Evolutionary conservation across 2,329 filamentous ascomycete species (phyloP), one percentile per base, ranked within the genome.

Genomic region (Xylaria arbuscula): DNA sequence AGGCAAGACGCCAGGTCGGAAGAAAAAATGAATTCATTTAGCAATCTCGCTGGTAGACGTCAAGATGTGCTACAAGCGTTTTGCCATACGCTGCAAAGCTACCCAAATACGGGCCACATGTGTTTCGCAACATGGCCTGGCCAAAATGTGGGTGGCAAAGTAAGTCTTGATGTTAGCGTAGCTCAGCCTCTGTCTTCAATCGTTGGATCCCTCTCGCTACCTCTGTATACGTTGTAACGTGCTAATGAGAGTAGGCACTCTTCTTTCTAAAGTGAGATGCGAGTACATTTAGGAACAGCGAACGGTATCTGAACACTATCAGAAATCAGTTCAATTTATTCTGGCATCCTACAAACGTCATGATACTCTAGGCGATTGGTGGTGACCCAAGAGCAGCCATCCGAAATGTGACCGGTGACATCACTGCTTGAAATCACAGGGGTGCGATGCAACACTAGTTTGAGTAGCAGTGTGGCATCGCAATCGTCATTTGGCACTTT

Each of bases 81-180:
- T 9, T 38, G 36, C 8, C 9, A 7, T 10, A 38, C 36, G 28
- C 28, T 28, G 28, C 28, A 28, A 3, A 28, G 28, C 28, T 28
- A 28, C 13, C 13, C 36, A 2, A 7, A 38, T 13, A 38, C 8
- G 36, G 36, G 36, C 2, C 36, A 13, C 28, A 40, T 42, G 11
- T 17, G 11, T 42, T 3, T 17, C 2, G 11, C 17, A 15, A 15
- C 40, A 15, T 3, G 1, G 11, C 11, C 3, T 2, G n/a, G 17
- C 42, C 3, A 51, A 51, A 53, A 28, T 53, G 50, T 34, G 28
- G 13, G 50, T 53, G 50, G 50, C 28, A 3, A 53, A 53, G 24
- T 5, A n/a, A 28, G 15, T 28, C 28, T 28, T 28, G 28, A 28
- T 3, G 3, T 28, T 28, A 28, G 28, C 22, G 28, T n/a, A 34